Evolutionary conservation across 2,329 filamentous ascomycete genomes (phyloP), one percentile per base, ranked within the genome.

Genomic region (Sclerotinia sclerotiorum): DNA sequence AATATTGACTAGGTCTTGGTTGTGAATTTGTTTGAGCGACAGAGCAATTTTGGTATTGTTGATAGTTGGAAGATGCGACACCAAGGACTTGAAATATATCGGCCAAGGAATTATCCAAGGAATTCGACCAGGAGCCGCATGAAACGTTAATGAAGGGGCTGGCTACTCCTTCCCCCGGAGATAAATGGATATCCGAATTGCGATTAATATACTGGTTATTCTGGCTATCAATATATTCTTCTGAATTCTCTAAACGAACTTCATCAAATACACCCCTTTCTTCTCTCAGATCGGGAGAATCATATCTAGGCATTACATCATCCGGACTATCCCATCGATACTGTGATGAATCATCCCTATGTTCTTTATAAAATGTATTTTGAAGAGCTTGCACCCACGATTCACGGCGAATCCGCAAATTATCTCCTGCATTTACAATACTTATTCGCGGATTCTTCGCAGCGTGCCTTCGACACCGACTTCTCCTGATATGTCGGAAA

Each of bases 261-360:
- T 42, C 61, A 4, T 29, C 21, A 21, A n/a, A 7, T 24, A 27
- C 52, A 13, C 29, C 19, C 42, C 10, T 24, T 19, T 42, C 29
- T 24, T n/a, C 17, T 29, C 5, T 8, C 17, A 39, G 32, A 21
- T 27, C 27, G 3, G 3, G 32, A 51, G 29, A 2, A 24, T 52
- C 61, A 35, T 52, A 63, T 29, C n/a, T 52, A 35, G 32, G 13
- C 35, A 29, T 48, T 11, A 49, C 61, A 13, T 63, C 61, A 24
- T 52, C 46, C 6, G 19, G 19, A 17, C 32, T 52, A n/a, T 13
- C 17, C 32, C 61, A n/a, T 8, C 19, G 21, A 19, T 51, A 3
- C 15, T 49, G 44, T 24, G 61, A 35, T 1, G 5, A n/a, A n/a
- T n/a, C n/a, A n/a, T n/a, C n/a, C n/a, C n/a, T 19, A 52, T 19